Conservation (phyloP, 768 basidiomycete genomes). For the Suillus lakei region DNA sequence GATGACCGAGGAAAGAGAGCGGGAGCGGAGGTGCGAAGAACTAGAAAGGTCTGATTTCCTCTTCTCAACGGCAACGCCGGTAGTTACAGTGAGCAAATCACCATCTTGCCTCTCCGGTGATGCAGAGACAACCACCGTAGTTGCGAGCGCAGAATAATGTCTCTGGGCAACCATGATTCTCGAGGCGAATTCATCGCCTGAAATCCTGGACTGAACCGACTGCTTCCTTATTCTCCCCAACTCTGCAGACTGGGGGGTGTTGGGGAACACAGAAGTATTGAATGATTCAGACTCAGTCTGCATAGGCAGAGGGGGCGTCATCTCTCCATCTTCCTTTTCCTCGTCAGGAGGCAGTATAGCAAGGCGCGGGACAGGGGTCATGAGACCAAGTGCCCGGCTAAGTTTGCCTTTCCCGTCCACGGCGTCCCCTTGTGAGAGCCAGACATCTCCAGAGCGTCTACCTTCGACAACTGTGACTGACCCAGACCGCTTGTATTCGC, state of each 20-base stretch:
- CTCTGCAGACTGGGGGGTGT: conserved; percentile 62
- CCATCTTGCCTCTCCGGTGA: conserved; percentile 45
- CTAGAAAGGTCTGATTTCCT: conserved; percentile 31
- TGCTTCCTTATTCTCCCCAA: conserved; percentile 56
- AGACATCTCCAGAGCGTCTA: conserved; percentile 74
- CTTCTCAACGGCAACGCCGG: conserved; percentile 36
- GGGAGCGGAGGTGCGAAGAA: conserved; percentile 58
- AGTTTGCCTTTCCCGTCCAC: conserved; percentile 67
- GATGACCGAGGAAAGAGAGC: conserved; percentile 59
- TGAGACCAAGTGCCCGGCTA: conserved; percentile 64
- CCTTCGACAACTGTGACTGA: conserved; percentile 70
- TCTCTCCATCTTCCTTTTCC: conserved; percentile 43
- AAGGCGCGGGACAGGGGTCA: conserved; percentile 66
- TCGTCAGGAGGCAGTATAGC: conserved; percentile 64
- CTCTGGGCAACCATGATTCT: conserved; percentile 74
- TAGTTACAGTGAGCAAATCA: conserved; percentile 33
- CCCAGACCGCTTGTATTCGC: conserved; percentile 65
- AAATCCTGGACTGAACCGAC: conserved; percentile 60
- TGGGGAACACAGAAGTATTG: conserved; percentile 44
- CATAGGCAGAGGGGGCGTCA: conserved; percentile 66
- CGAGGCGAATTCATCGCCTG: conserved; percentile 51
- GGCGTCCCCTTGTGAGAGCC: conserved; percentile 76
- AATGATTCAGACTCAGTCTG: conserved; percentile 55
- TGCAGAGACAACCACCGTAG: conserved; percentile 59
- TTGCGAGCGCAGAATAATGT: conserved; percentile 74